Conservation (phyloP, 1,139 yeast genomes). For the Yamadazyma kanchanaburiensis region DNA sequence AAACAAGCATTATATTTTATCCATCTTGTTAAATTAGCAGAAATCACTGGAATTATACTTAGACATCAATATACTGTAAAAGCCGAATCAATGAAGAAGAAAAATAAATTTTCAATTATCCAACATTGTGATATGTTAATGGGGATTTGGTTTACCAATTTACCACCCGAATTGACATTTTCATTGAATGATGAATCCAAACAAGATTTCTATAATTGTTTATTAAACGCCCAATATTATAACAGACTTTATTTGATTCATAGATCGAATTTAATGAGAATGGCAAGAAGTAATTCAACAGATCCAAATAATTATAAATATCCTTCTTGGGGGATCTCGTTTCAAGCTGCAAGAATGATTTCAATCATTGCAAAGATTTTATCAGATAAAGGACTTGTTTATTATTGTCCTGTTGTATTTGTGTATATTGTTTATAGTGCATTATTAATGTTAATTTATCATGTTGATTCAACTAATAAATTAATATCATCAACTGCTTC, state of each 20-base stretch:
- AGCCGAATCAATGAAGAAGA: slow-evolving; percentile 51
- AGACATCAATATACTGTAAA: slow-evolving; percentile 72
- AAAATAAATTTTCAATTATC: slow-evolving; percentile 53
- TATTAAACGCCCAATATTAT: slow-evolving; percentile 70
- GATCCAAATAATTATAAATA: slow-evolving; percentile 52
- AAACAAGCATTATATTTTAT: slow-evolving; percentile 57
- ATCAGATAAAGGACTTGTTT: slow-evolving; percentile 48
- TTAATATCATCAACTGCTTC: slow-evolving; percentile 60
- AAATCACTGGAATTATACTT: slow-evolving; percentile 69
- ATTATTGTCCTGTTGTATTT: slow-evolving; percentile 54
- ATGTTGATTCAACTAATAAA: slow-evolving; percentile 58
- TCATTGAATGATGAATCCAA: slow-evolving; percentile 53
- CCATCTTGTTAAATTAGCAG: slow-evolving; percentile 65
- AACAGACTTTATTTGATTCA: slow-evolving; percentile 70
- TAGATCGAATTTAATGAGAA: slow-evolving; percentile 61
- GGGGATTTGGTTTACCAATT: slow-evolving; percentile 73
- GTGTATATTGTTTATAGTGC: slow-evolving; percentile 67
- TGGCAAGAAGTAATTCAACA: slow-evolving; percentile 42
- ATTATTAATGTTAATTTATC: slow-evolving; percentile 69
- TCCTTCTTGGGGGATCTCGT: slow-evolving; percentile 83
- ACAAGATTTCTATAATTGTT: slow-evolving; percentile 56
- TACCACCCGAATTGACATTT: slow-evolving; percentile 66
- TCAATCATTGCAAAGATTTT: slow-evolving; percentile 63
- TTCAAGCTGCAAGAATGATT: slow-evolving; percentile 82
- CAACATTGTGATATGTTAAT: slow-evolving; percentile 76